phyloP scores from a whole-genome alignment of 352 stramenopile genomes.

The Pythium graminicola region DNA sequence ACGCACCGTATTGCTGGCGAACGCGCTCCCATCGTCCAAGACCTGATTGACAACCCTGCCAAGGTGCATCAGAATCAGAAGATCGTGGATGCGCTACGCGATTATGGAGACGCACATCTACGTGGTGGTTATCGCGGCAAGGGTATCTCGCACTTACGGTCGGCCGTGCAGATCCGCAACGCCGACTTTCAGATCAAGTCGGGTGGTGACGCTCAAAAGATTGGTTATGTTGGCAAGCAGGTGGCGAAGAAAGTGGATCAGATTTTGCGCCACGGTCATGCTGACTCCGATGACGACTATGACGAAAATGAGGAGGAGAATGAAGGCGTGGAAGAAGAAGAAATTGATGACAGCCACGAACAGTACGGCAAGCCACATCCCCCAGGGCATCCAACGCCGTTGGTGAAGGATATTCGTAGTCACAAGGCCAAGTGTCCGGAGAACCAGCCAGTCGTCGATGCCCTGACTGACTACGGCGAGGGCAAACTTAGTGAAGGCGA shows the following conservation, averaged over 20 bases:
- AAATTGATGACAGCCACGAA: slow-evolving; percentile 17
- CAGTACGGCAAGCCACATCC: slow-evolving; percentile 20
- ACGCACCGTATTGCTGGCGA: slow-evolving; percentile 37
- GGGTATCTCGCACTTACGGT: slow-evolving; percentile 71
- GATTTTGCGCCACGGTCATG: slow-evolving; percentile 62
- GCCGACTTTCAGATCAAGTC: slow-evolving; percentile 45
- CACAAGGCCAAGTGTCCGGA: slow-evolving; percentile 30
- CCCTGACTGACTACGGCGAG: slow-evolving; percentile 51
- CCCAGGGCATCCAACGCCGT: slow-evolving; percentile 28
- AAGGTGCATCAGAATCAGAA: slow-evolving; percentile 52
- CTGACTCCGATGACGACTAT: slow-evolving; percentile 58
- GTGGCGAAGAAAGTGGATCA: slow-evolving; percentile 68
- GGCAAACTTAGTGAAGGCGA: slow-evolving; percentile 43
- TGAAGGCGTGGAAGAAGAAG: slow-evolving; percentile 30
- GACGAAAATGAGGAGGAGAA: slow-evolving; percentile 48
- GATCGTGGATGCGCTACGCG: slow-evolving; percentile 56
- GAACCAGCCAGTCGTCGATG: slow-evolving; percentile 65
- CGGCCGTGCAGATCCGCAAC: slow-evolving; percentile 50
- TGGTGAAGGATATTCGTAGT: slow-evolving; percentile 45
- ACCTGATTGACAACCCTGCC: slow-evolving; percentile 51
- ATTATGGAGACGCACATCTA: slow-evolving; percentile 72
- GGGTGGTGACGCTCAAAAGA: slow-evolving; percentile 40
- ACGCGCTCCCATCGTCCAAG: slow-evolving; percentile 61
- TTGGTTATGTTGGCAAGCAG: slow-evolving; percentile 50
- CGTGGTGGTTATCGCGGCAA: slow-evolving; percentile 54